Percentiles rank a stretch among this genome's conserved stretches.
phyloP scores from a whole-genome alignment of 2,329 filamentous ascomycete genomes.

The Tolypocladium capitatum region DNA sequence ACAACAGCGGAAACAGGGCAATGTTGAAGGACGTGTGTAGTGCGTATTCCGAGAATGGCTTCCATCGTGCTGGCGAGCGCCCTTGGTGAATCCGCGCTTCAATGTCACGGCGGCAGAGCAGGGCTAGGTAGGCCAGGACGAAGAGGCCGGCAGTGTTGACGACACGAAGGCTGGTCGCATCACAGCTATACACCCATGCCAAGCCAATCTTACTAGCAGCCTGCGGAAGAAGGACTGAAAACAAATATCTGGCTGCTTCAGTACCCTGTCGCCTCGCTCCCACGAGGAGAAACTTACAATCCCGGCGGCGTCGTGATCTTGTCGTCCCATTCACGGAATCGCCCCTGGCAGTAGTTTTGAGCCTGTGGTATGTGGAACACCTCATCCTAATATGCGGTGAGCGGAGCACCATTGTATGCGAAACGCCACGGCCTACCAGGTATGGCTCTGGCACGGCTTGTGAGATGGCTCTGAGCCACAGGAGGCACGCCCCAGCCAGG shows the following conservation, averaged over 20 bases:
- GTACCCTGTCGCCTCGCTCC: neutral
- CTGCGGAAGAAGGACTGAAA: slow-evolving; percentile 22
- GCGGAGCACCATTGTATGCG: neutral
- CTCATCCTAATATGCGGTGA: slow-evolving; percentile 50
- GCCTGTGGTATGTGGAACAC: slow-evolving; percentile 86
- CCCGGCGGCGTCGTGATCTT: slow-evolving; percentile 96
- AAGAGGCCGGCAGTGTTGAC: slow-evolving; percentile 30
- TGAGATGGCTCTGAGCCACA: slow-evolving; percentile 12
- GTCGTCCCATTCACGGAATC: slow-evolving; percentile 74
- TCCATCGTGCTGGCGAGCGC: slow-evolving; percentile 6
- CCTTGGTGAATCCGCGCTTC: slow-evolving; percentile 26
- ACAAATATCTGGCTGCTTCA: slow-evolving; percentile 26
- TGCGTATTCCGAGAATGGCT: slow-evolving; percentile 24
- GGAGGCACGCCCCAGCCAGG: slow-evolving; percentile 9
- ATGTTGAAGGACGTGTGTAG: slow-evolving; percentile 64
- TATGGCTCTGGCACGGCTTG: slow-evolving; percentile 37
- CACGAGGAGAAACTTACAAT: slow-evolving; percentile 35
- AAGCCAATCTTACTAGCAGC: slow-evolving; percentile 5
- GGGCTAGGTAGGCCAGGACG: slow-evolving; percentile 29
- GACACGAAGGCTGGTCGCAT: slow-evolving; percentile 26
- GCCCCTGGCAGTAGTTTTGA: slow-evolving; percentile 67
- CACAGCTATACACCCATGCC: slow-evolving; percentile 11
- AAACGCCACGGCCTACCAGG: slow-evolving; percentile 25
- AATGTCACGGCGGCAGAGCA: slow-evolving; percentile 38
- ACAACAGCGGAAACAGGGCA: slow-evolving; percentile 73